Base-by-base conservation (phyloP, 2,329 filamentous ascomycete genomes). In the Xylariaceae sp. region DNA sequence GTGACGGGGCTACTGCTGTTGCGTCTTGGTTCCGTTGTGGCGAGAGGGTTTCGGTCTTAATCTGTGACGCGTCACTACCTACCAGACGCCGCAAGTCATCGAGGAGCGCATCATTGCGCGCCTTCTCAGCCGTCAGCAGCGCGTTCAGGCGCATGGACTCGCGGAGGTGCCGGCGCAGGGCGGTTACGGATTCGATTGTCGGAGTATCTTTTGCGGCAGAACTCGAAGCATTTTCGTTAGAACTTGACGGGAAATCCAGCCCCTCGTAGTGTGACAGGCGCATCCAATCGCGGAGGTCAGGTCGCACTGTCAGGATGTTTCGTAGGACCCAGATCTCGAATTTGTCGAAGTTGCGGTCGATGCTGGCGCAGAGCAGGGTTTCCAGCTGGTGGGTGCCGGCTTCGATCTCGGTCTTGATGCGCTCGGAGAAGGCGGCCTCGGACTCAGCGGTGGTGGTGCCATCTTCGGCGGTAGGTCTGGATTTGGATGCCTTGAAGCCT, bases 271-370 rank as follows among this genome's bases (percentile, higher is more conserved):
- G 92, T 38, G 80, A 79, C 53, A 98, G 72, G 42, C 85, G 75
- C 53, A 97, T 83, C 81, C 86, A 96, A 47, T 80, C 78, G 58
- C 86, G 73, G 3, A 64, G 46, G 50, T 92, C 86, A 22, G 83
- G 80, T 27, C 65, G 64, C 32, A 92, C 80, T 33, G 79, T 84
- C 52, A 93, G 69, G 56, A 91, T 86, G 63, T 96, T 96, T 54
- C 89, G 77, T 72, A 98, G 75, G 41, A 89, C 85, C 70, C 92
- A 96, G 45, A 98, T 86, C 71, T 93, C 88, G 59, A 92, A 85
- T 53, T 86, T 83, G 71, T 93, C 88, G 62, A 92, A 92, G 55
- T 88, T 87, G 66, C 85, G 86, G 67, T 93, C 88, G 53, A 92
- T 88, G 58, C 83, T 86, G 36, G 85, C 80, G 66, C 88, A 88